Base-by-base conservation (phyloP, 805 yeast genomes). In the Saccharomycopsis sp. region DNA sequence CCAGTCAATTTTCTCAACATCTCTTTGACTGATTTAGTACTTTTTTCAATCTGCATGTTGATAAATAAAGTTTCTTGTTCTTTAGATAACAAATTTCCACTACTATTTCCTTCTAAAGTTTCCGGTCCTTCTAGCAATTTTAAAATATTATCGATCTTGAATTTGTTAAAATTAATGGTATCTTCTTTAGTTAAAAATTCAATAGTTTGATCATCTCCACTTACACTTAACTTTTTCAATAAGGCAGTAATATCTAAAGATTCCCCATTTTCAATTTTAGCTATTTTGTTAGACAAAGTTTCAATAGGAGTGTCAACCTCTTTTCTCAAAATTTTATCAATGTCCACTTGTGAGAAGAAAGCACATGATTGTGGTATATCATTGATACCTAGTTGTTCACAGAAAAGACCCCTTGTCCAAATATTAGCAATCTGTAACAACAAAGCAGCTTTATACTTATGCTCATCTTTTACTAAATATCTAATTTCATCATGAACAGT, bases 401-500 rank as follows among this genome's bases (percentile, higher is more conserved):
- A 83, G 52, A 92, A 92, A 75, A 92, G 80, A 0, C 94, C 94
- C 45, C 99, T 67, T 0, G 97, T 89, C 99, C 99, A 92, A 3
- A 89, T 54, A 57, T 94, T 94, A 39, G 92, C 74, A 17, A 94
- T 72, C 55, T 92, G 99, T 36, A 92, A 63, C 1, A 94, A 74
- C 63, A 87, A 64, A 0, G 95, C 94, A 4, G 80, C 81, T 47
- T 74, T 68, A 51, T 83, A 83, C 51, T 72, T 70, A 51, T 92
- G 92, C 45, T 76, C 74, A 20, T 80, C 79, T 40, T 76, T 72
- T 1, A 76, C 84, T 48, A 92, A 55, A 54, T 78, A 92, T 45
- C 99, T 65, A 41, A 92, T 73, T 58, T 92, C 99, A 59, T 92
- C 99, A 57, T 92, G 99, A 18, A 92, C 96, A 0, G 97, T 86